Conservation (phyloP, 2,329 filamentous ascomycete genomes). For the Huntiella omanensis region DNA sequence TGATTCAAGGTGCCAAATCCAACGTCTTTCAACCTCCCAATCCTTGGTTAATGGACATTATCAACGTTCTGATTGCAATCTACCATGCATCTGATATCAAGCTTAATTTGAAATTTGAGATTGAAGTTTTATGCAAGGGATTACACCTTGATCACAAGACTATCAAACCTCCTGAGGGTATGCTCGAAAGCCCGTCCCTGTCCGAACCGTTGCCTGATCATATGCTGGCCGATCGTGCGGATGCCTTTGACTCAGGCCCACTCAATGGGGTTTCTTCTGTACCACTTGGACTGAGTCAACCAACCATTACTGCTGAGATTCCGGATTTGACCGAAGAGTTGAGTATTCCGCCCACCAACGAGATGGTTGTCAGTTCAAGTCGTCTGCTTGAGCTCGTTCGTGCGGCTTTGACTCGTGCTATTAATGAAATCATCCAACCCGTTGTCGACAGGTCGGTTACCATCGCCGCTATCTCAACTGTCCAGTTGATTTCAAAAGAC, state of each 20-base stretch:
- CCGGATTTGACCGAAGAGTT: slow-evolving; percentile 69
- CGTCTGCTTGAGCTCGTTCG: slow-evolving; percentile 62
- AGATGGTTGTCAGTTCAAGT: slow-evolving; percentile 54
- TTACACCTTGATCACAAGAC: slow-evolving; percentile 80
- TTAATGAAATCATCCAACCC: slow-evolving; percentile 91
- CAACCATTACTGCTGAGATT: slow-evolving; percentile 58
- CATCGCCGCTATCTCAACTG: slow-evolving; percentile 90
- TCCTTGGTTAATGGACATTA: slow-evolving; percentile 94
- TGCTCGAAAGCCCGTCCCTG: slow-evolving; percentile 46
- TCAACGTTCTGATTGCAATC: slow-evolving; percentile 75
- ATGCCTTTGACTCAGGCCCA: slow-evolving; percentile 67
- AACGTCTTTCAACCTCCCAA: slow-evolving; percentile 88
- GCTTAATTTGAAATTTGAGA: slow-evolving; percentile 94
- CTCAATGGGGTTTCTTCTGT: slow-evolving; percentile 55
- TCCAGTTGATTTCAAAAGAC: slow-evolving; percentile 89
- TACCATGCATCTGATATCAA: slow-evolving; percentile 89
- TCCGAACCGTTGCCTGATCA: slow-evolving; percentile 33
- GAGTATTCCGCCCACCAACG: slow-evolving; percentile 62
- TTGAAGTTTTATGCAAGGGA: slow-evolving; percentile 90
- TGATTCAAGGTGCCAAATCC: slow-evolving; percentile 68
- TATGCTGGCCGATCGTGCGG: slow-evolving; percentile 46
- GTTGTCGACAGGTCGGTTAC: slow-evolving; percentile 96
- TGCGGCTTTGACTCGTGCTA: slow-evolving; percentile 68
- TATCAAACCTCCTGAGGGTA: slow-evolving; percentile 72
- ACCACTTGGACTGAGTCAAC: slow-evolving; percentile 55